Conservation (phyloP, 257 asterid genomes). For the Plantago elongata region DNA sequence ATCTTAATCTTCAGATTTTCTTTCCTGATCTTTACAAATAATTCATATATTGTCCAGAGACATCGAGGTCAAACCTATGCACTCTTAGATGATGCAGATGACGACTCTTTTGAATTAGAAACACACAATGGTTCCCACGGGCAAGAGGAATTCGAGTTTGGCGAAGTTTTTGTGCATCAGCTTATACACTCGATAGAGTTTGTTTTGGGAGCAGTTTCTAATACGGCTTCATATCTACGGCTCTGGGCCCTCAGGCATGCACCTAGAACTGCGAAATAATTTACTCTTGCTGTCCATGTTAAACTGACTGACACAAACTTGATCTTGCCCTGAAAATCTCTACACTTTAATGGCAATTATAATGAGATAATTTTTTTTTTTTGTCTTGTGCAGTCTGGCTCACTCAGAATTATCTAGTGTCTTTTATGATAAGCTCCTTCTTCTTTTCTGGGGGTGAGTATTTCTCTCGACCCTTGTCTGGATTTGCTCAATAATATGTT, state of each 20-base stretch:
- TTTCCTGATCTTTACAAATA: slow-evolving; percentile 17
- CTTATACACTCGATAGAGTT: slow-evolving; percentile 65
- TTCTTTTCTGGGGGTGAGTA: slow-evolving; percentile 53
- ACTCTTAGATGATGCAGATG: slow-evolving; percentile 34
- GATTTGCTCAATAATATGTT: neutral
- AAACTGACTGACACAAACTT: neutral
- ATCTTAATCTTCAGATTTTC: slow-evolving; percentile 1
- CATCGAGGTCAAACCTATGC: slow-evolving; percentile 45
- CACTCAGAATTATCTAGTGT: slow-evolving; percentile 54
- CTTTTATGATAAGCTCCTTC: slow-evolving; percentile 46
- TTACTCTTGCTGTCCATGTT: neutral
- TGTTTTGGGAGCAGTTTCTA: slow-evolving; percentile 65
- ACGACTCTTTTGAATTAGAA: slow-evolving; percentile 43
- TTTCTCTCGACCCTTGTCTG: neutral
- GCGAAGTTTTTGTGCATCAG: slow-evolving; percentile 64
- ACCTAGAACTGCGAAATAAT: slow-evolving; percentile 15
- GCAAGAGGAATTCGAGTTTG: slow-evolving; percentile 52
- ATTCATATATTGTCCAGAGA: slow-evolving; percentile 34
- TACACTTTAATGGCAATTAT: neutral
- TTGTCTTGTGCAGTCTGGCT: slow-evolving; percentile 43
- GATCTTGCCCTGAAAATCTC: neutral
- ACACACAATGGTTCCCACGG: slow-evolving; percentile 31
- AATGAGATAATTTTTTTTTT: slow-evolving; percentile 2
- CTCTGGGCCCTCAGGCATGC: slow-evolving; percentile 67
- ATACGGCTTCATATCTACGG: slow-evolving; percentile 68